Evolutionary conservation across 225 moss, liverwort and hornwort species (phyloP).

Genomic region (Rhytidiadelphus loreus): DNA sequence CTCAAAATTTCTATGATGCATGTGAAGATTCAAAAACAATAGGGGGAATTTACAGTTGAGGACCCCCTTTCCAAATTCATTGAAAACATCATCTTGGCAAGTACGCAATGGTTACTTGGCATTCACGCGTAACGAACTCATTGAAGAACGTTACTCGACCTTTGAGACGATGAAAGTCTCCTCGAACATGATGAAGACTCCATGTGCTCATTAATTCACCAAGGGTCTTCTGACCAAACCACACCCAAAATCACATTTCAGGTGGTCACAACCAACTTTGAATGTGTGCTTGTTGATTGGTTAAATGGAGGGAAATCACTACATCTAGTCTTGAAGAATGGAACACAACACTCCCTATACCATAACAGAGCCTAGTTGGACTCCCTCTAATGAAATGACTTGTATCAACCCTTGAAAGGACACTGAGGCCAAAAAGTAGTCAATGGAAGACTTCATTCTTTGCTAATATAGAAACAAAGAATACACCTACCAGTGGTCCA

Average conservation of each 20-base stretch:
- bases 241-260: not conserved
- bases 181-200: accelerated
- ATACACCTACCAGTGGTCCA: too few species aligned
- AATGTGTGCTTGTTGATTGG: accelerated
- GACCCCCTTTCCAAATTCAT: accelerated
- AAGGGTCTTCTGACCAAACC: accelerated
- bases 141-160: accelerated
- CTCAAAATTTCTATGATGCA: too few species aligned
- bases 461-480: accelerated
- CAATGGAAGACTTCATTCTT: not conserved
- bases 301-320: not conserved
- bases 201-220: accelerated
- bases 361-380: not conserved
- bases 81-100: not conserved
- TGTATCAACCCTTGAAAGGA: too few species aligned
- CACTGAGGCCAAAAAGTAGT: too few species aligned
- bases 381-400: not conserved
- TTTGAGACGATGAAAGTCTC: not conserved
- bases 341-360: not conserved
- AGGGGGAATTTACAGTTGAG: not conserved
- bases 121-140: accelerated
- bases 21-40: not conserved
- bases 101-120: accelerated
- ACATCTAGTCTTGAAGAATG: not conserved
- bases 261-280: not conserved